Evolutionary conservation across 2,329 filamentous ascomycete genomes (phyloP).

Genomic region (Tolypocladium endophyticum): DNA sequence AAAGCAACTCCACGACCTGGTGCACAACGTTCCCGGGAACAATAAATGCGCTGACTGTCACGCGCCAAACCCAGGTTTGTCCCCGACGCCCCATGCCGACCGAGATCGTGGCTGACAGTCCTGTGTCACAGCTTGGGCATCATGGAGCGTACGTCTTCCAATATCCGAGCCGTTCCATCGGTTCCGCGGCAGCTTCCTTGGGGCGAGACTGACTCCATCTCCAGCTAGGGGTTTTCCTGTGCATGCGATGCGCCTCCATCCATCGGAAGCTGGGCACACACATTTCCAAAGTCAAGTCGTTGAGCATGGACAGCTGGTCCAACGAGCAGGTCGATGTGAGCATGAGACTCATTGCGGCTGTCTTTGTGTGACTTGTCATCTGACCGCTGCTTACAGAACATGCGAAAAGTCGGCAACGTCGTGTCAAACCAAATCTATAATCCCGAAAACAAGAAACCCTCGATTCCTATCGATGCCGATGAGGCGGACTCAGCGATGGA

Average conservation of each 20-base stretch:
- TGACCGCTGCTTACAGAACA: conserved; percentile 50
- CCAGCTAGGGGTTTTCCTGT: conserved; percentile 88
- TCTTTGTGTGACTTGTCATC: background rate
- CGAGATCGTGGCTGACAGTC: background rate
- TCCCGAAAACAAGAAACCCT: conserved; percentile 68
- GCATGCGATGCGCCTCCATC: conserved; percentile 91
- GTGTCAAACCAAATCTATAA: conserved; percentile 86
- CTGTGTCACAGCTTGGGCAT: conserved; percentile 66
- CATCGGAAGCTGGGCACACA: conserved; percentile 96
- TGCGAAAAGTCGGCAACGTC: conserved; percentile 84
- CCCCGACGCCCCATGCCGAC: background rate
- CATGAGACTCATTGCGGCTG: background rate
- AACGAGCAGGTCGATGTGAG: conserved; percentile 91
- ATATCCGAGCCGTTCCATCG: conserved; percentile 1
- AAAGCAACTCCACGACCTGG: conserved; percentile 78
- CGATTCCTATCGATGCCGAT: conserved; percentile 82
- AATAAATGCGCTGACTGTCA: conserved; percentile 89
- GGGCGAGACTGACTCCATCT: conserved; percentile 3
- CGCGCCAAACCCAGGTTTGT: conserved; percentile 79
- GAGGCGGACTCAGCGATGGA: conserved; percentile 94
- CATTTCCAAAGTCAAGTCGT: conserved; percentile 95
- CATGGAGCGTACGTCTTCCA: conserved; percentile 70
- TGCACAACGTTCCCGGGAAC: conserved; percentile 76
- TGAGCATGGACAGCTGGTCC: conserved; percentile 98
- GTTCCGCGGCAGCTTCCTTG: background rate